Evolutionary conservation across 1,284 basidiomycete genomes (phyloP).

Genomic region (Porodaedalea pini): DNA sequence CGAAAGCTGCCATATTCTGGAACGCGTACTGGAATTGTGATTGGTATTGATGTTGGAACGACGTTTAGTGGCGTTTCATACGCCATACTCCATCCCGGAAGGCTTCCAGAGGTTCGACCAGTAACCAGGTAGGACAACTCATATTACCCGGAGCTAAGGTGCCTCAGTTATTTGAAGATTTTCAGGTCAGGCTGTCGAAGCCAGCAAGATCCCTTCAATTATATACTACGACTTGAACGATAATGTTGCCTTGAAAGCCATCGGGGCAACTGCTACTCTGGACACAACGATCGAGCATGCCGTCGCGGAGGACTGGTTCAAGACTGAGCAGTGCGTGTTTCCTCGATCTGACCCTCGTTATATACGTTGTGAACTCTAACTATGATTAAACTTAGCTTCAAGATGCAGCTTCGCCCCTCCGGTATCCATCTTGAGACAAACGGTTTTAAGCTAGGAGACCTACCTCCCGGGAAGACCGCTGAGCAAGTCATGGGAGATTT

Average conservation of each 20-base stretch:
- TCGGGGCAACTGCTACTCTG: constrained; percentile 69
- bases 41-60: too few species aligned
- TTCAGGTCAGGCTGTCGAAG: constrained; percentile 73
- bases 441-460: constrained; percentile 63
- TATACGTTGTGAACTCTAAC: constrained; percentile 1
- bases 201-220: constrained; percentile 73
- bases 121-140: constrained; percentile 15
- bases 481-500: constrained; percentile 76
- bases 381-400: constrained; percentile 50
- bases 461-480: constrained; percentile 59
- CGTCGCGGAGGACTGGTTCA: constrained; percentile 70
- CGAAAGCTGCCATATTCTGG: background rate
- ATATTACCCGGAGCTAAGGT: too few species aligned
- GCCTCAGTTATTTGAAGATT: constrained; percentile 57
- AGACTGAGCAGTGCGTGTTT: constrained; percentile 59
- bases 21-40: background rate
- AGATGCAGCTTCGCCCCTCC: constrained; percentile 67
- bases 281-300: constrained; percentile 54
- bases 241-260: constrained; percentile 58
- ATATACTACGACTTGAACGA: constrained; percentile 60
- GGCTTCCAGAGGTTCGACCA: constrained; percentile 6
- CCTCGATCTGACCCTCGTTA: too few species aligned
- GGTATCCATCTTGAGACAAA: constrained; percentile 76
- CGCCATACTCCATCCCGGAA: constrained; percentile 13
- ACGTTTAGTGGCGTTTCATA: constrained; percentile 18